These are phyloP conservation scores for Talaromyces atroroseus DNA, from an alignment of 2,329 filamentous ascomycete species.

Conservation along the genomic window DNA sequence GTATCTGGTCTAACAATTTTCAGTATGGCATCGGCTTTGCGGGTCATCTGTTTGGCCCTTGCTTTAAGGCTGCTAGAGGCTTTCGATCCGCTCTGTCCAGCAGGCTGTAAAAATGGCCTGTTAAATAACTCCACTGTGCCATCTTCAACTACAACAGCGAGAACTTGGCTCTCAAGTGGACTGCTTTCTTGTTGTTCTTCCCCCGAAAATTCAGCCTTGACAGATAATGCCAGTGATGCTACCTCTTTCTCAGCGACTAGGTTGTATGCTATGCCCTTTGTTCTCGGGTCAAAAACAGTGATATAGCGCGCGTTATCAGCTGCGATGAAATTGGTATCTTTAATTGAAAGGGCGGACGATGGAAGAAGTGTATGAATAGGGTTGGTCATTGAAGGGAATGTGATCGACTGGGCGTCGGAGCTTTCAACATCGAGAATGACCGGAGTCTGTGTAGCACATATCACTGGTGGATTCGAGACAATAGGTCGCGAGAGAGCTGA, in stretches of 20 bases:
- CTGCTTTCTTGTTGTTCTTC: slow-evolving; percentile 12
- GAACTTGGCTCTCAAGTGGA: slow-evolving; percentile 33
- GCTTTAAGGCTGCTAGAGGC: slow-evolving; percentile 37
- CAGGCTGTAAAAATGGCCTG: slow-evolving; percentile 40
- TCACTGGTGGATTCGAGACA: slow-evolving; percentile 37
- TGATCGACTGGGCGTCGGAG: slow-evolving; percentile 31
- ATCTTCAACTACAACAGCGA: slow-evolving; percentile 44
- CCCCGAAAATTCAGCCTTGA: slow-evolving; percentile 14
- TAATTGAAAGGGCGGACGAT: slow-evolving; percentile 32
- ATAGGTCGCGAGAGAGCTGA: slow-evolving; percentile 38
- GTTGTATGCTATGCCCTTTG: slow-evolving; percentile 41
- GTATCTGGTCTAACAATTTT: slow-evolving; percentile 41
- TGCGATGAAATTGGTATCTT: slow-evolving; percentile 41
- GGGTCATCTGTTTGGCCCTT: slow-evolving; percentile 40
- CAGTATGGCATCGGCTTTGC: slow-evolving; percentile 41
- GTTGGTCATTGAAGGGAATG: slow-evolving; percentile 47
- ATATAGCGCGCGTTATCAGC: slow-evolving; percentile 48
- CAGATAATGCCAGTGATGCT: slow-evolving; percentile 31
- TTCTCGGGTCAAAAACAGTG: slow-evolving; percentile 43
- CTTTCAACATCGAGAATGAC: slow-evolving; percentile 41
- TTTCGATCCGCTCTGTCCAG: slow-evolving; percentile 22
- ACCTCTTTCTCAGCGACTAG: slow-evolving; percentile 47
- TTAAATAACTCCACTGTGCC: slow-evolving; percentile 47
- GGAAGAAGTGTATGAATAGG: slow-evolving; percentile 43
- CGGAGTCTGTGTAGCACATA: slow-evolving; percentile 48